Evolutionary conservation across 2,329 filamentous ascomycete species (phyloP).

Genomic region (Aspergillus sp.): DNA sequence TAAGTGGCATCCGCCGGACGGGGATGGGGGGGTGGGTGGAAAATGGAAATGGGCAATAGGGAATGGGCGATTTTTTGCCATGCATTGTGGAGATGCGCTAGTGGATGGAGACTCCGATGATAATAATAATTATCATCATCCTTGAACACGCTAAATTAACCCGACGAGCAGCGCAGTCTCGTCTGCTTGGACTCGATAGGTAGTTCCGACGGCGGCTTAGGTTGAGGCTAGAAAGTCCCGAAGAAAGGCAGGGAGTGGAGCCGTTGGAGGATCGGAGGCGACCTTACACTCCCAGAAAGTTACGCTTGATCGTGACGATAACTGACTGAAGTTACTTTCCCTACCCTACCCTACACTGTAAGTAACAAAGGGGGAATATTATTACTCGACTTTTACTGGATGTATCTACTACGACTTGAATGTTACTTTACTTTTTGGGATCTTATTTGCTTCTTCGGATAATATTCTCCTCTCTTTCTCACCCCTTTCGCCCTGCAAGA

Average conservation of each 20-base stretch:
- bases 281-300: background rate
- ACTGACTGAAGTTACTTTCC: conserved; percentile 2
- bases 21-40: background rate
- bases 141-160: conserved; percentile 1
- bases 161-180: background rate
- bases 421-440: too few relatives aligned
- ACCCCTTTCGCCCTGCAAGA: too few relatives aligned
- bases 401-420: too few relatives aligned
- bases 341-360: too few relatives aligned
- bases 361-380: too few relatives aligned
- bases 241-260: conserved; percentile 21
- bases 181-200: conserved; percentile 3
- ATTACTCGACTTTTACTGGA: too few relatives aligned
- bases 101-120: conserved; percentile 7
- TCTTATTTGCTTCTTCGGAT: too few relatives aligned
- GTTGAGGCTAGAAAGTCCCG: conserved; percentile 25
- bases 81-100: conserved; percentile 14
- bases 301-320: conserved; percentile 1
- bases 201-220: background rate
- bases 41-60: background rate
- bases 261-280: conserved; percentile 13
- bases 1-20: background rate
- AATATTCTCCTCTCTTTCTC: too few relatives aligned
- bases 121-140: conserved; percentile 1
- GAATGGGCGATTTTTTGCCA: conserved; percentile 9